These are phyloP conservation scores for Colletotrichum plurivorum DNA, from an alignment of 2,329 filamentous ascomycete genomes.

Conservation along the genomic window DNA sequence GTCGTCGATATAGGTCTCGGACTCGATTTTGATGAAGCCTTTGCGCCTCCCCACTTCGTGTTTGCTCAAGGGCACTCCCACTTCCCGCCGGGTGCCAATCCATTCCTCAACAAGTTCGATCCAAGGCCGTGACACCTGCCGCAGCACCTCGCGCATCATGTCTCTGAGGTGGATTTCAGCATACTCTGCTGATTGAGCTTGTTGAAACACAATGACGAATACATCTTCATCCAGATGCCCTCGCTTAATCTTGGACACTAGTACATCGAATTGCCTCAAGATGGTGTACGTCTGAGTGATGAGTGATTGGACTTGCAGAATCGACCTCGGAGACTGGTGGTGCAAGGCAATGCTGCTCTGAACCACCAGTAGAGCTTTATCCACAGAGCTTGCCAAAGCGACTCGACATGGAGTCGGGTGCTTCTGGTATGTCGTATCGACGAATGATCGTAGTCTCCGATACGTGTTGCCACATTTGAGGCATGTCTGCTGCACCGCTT, in stretches of 20 bases:
- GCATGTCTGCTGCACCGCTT: slow-evolving; percentile 62
- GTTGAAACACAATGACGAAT: slow-evolving; percentile 72
- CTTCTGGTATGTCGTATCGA: slow-evolving; percentile 60
- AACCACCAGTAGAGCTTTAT: slow-evolving; percentile 62
- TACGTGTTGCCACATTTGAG: slow-evolving; percentile 63
- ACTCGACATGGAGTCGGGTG: slow-evolving; percentile 62
- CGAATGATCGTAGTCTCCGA: slow-evolving; percentile 61
- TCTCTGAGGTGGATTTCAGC: slow-evolving; percentile 72
- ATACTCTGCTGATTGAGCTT: slow-evolving; percentile 75
- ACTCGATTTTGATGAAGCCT: slow-evolving; percentile 73
- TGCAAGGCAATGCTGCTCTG: slow-evolving; percentile 64
- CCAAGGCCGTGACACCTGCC: slow-evolving; percentile 75
- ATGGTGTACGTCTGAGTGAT: slow-evolving; percentile 63
- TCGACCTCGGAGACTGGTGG: slow-evolving; percentile 58
- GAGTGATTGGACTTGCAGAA: slow-evolving; percentile 67
- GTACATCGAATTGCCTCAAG: slow-evolving; percentile 64
- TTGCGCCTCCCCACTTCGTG: slow-evolving; percentile 59
- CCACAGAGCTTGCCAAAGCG: slow-evolving; percentile 66
- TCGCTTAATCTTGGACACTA: slow-evolving; percentile 63
- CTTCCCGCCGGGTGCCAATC: slow-evolving; percentile 77
- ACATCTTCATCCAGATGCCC: slow-evolving; percentile 71
- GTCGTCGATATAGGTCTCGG: slow-evolving; percentile 69
- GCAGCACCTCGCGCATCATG: slow-evolving; percentile 77
- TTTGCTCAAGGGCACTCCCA: slow-evolving; percentile 67
- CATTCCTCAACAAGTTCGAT: slow-evolving; percentile 78